Base-by-base conservation (phyloP, 768 basidiomycete genomes). In the Mycena venus region DNA sequence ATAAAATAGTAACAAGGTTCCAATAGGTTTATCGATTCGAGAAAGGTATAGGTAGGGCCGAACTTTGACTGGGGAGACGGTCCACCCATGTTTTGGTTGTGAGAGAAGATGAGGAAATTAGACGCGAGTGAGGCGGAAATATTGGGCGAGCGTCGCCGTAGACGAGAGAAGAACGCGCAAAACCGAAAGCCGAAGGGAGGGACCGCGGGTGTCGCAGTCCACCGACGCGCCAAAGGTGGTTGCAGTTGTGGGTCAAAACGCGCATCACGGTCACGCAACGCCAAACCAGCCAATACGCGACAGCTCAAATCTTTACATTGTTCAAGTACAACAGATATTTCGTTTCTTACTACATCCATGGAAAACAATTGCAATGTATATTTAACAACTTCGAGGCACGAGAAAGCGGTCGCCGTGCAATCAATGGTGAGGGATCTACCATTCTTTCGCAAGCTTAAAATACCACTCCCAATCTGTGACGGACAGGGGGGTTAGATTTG, bases 1-100 rank as follows among this genome's bases (percentile, higher is more conserved):
- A 85, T 96, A 97, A 81, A 94, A 98, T 19, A 99, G 87, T 17
- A 99, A 83, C 55, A 97, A 85, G 0, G 96, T 96, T 36, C 98
- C 98, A 72, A 98, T 99, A 21, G 98, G 98, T 81, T 99, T 99
- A 86, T 99, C 97, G 44, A 98, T 88, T 68, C 98, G 91, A 55
- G 94, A 94, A 29, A 99, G 87, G 79, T 94, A 92, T 4, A 97
- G 79, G 82, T 99, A 99, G 6, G 98, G 97, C 59, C 86, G 89
- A 36, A 90, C 75, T 82, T 84, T 86, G 7, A 82, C 77, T 19
- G 94, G n/a, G 94, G 38, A 94, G 81, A 63, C 85, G 86, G 77
- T 94, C 93, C 29, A 94, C 87, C 94, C 94, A 96, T 84, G 92
- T 80, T 75, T 79, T 72, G 14, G 49, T 65, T 47, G 72, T 38